These are phyloP conservation scores for Panellus pusillus DNA, from an alignment of 768 basidiomycete genomes.

Conservation along the genomic window DNA sequence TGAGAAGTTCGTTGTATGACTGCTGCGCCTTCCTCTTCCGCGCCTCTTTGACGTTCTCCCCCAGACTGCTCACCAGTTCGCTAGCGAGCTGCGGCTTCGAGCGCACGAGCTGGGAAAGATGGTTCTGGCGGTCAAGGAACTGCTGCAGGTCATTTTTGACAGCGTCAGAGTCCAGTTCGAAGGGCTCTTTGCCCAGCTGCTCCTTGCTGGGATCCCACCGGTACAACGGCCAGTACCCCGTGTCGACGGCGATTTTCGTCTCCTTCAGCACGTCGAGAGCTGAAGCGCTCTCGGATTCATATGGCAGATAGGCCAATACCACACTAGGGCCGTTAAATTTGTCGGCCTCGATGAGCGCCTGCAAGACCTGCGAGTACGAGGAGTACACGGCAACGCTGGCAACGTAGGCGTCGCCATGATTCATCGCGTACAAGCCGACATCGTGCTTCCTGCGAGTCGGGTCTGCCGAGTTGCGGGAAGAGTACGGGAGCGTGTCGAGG, in stretches of 20 bases:
- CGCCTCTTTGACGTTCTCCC: slow-evolving; percentile 81
- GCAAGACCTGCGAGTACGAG: slow-evolving; percentile 92
- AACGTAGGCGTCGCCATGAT: slow-evolving; percentile 95
- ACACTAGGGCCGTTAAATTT: slow-evolving; percentile 86
- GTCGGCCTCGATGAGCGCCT: slow-evolving; percentile 90
- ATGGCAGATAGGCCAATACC: slow-evolving; percentile 92
- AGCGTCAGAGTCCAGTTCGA: slow-evolving; percentile 88
- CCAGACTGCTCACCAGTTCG: slow-evolving; percentile 81
- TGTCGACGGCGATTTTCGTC: slow-evolving; percentile 94
- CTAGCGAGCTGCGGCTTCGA: slow-evolving; percentile 78
- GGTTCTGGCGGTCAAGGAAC: slow-evolving; percentile 96
- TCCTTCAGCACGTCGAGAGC: slow-evolving; percentile 94
- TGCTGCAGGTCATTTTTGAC: slow-evolving; percentile 91
- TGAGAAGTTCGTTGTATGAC: slow-evolving; percentile 81
- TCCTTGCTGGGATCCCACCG: slow-evolving; percentile 95
- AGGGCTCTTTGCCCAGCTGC: slow-evolving; percentile 72
- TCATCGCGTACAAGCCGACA: slow-evolving; percentile 97
- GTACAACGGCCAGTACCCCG: slow-evolving; percentile 98
- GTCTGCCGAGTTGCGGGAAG: slow-evolving; percentile 66
- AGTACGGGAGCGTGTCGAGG: slow-evolving; percentile 90
- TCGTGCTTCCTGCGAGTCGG: slow-evolving; percentile 88
- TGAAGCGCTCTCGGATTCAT: slow-evolving; percentile 69
- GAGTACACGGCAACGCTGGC: slow-evolving; percentile 95
- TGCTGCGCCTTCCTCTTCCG: slow-evolving; percentile 79
- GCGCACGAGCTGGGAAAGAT: slow-evolving; percentile 89